Base-by-base conservation (phyloP, 371 early-diverging fungal genomes). In the Mortierella sp. region DNA sequence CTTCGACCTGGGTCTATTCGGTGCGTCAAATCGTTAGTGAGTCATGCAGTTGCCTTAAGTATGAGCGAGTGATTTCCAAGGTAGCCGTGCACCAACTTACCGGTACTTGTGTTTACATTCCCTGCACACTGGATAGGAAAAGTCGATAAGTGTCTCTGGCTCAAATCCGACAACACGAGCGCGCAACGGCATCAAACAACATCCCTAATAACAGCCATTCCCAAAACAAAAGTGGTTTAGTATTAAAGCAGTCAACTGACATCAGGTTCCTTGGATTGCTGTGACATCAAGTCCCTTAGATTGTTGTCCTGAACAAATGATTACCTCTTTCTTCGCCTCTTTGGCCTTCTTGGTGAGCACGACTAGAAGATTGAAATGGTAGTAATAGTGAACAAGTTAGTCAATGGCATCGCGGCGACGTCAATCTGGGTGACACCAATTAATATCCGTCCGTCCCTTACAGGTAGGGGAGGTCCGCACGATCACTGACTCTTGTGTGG, bases 151-250 rank as follows among this genome's bases (percentile, higher is more conserved):
- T 3, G 35, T 21, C 41, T 58, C 32, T 1, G 82, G 82, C 3
- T 71, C 48, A 48, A 72, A 82, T 41, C 68, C 78, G 7, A 35
- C 29, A 5, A 82, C 75, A 24, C 72, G 41, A 1, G 75, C 78
- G 0, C 63, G 46, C 44, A 81, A 18, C 49, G 29, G 71, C 12
- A 77, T 18, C 18, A 46, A 81, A 27, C 38, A 71, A 2, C 54
- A 16, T 38, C 63, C 65, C 82, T 81, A 44, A 56, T 4, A 38
- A 71, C 48, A 21, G 48, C 8, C 38, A 74, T 27, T 6, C 35
- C 18, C 38, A 51, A 51, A 49, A 11, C 12, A 11, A 51, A 3
- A 38, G 24, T 18, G 32, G 2, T 4, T 70, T 54, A 49, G 41
- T 1, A 27, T 29, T 14, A 11, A 14, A 46, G 12, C 48, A 14